phyloP scores from a whole-genome alignment of 2,329 filamentous ascomycete genomes.

The Acrodontium crateriforme region DNA sequence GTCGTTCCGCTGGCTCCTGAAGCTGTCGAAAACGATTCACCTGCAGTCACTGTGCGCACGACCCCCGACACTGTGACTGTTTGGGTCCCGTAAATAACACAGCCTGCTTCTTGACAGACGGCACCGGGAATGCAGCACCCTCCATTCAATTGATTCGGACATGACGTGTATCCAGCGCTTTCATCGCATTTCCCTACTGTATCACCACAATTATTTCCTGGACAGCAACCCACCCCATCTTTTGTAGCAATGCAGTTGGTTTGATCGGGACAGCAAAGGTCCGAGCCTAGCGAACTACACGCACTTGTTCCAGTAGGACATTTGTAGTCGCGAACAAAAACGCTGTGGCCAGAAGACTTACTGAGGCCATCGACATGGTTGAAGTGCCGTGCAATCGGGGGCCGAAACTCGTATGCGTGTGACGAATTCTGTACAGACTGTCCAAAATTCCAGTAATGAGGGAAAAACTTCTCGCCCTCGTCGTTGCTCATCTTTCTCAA shows the following conservation, averaged over 20 bases:
- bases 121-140: conserved; percentile 66
- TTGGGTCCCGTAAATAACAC: conserved; percentile 35
- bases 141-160: conserved; percentile 50
- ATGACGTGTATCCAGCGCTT: conserved; percentile 47
- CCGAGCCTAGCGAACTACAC: conserved; percentile 51
- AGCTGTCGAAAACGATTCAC: conserved; percentile 2
- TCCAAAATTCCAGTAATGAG: conserved; percentile 46
- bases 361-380: too few species aligned
- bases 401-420: conserved; percentile 20
- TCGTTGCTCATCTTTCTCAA: conserved; percentile 61
- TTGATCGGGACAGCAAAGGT: conserved; percentile 58
- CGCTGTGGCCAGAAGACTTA: conserved; percentile 20
- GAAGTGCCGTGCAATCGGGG: conserved; percentile 38
- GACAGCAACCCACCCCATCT: conserved; percentile 61
- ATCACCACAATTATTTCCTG: conserved; percentile 49
- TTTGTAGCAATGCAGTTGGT: conserved; percentile 49
- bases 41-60: conserved; percentile 10
- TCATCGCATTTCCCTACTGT: conserved; percentile 46
- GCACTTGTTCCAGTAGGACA: conserved; percentile 54
- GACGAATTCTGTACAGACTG: conserved; percentile 2
- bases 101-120: conserved; percentile 55
- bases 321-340: conserved; percentile 42
- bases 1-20: conserved; percentile 5
- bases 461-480: conserved; percentile 58
- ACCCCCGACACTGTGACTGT: conserved; percentile 16